Evolutionary conservation across 768 basidiomycete genomes (phyloP).

Genomic region (Boletellus sp.): DNA sequence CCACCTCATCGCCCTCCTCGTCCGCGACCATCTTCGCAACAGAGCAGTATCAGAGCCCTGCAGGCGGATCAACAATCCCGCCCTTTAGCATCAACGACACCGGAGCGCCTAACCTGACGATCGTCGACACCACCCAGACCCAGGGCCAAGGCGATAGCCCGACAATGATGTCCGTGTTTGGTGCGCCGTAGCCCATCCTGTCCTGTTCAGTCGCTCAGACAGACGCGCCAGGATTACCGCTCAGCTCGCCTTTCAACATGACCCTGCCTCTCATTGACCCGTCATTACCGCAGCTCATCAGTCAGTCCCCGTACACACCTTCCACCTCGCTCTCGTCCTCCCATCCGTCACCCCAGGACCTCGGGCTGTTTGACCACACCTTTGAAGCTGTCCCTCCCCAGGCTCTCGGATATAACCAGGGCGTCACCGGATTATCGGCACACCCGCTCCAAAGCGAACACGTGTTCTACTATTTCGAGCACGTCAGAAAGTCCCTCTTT

Average conservation of each 20-base stretch:
- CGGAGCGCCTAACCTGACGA: constrained; percentile 17
- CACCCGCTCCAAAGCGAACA: constrained; percentile 53
- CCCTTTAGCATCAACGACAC: constrained; percentile 19
- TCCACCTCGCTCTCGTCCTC: constrained; percentile 32
- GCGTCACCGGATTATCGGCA: constrained; percentile 25
- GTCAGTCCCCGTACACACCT: constrained; percentile 34
- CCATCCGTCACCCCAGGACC: constrained; percentile 33
- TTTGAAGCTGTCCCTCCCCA: constrained; percentile 35
- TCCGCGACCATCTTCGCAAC: constrained; percentile 35
- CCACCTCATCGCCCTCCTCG: constrained; percentile 28
- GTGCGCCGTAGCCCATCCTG: constrained; percentile 11
- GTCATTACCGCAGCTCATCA: constrained; percentile 25
- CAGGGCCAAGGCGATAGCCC: constrained; percentile 24
- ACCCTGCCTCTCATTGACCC: constrained; percentile 27
- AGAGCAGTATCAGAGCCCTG: constrained; percentile 24
- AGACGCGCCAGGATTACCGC: constrained; percentile 18
- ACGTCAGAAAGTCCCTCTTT: constrained; percentile 64
- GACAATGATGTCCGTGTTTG: constrained; percentile 27
- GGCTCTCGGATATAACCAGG: constrained; percentile 27
- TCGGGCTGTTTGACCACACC: constrained; percentile 29
- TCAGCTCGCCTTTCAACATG: constrained; percentile 31
- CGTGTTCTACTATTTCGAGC: constrained; percentile 72
- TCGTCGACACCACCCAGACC: constrained; percentile 17
- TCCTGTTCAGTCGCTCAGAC: constrained; percentile 11
- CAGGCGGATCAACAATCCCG: constrained; percentile 19